Percentiles rank a stretch among this genome's conserved stretches.
phyloP scores from a whole-genome alignment of 495 filamentous ascomycete genomes.

The Xylaria scruposa region DNA sequence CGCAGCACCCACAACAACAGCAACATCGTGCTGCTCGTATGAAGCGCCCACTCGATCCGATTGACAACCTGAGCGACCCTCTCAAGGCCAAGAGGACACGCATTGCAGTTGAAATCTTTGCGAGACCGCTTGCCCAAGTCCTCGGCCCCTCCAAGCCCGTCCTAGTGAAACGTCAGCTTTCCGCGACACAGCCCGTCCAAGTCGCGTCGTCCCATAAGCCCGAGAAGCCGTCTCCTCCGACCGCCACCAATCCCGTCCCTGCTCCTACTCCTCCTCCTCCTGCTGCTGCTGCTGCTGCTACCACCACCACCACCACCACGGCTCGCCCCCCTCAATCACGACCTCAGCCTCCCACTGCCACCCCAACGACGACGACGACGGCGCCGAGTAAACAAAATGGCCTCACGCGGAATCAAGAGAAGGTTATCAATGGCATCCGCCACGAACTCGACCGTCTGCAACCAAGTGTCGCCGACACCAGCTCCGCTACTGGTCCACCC shows the following conservation, averaged over 20 bases:
- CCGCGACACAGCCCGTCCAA: conserved; percentile 32
- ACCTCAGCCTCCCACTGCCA: conserved; percentile 32
- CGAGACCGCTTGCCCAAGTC: conserved; percentile 34
- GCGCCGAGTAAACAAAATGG: conserved; percentile 32
- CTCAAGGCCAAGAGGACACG: conserved; percentile 36
- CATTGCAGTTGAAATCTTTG: conserved; percentile 50
- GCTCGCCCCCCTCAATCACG: conserved; percentile 27
- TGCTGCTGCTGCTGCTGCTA: conserved; percentile 17
- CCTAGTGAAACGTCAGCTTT: conserved; percentile 42
- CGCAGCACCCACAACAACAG: conserved; percentile 31
- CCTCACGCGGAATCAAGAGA: conserved; percentile 53
- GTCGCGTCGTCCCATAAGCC: conserved; percentile 40
- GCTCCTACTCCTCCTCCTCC: background rate
- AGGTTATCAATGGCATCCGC: conserved; percentile 59
- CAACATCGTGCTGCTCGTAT: conserved; percentile 32
- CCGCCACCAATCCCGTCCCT: conserved; percentile 31
- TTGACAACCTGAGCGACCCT: conserved; percentile 38
- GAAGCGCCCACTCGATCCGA: conserved; percentile 43
- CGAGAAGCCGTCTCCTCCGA: conserved; percentile 35
- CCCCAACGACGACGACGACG: conserved; percentile 24
- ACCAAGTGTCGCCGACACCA: conserved; percentile 48
- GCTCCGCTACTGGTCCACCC: conserved; percentile 53
- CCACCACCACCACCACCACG: conserved; percentile 23
- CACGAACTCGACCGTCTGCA: conserved; percentile 59
- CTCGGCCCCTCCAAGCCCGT: conserved; percentile 44